A percentile compares a stretch with the other conserved stretches of the same genome.
These are phyloP conservation scores for Sclerotinia minor DNA, from an alignment of 2,329 filamentous ascomycete species.

Conservation along the genomic window DNA sequence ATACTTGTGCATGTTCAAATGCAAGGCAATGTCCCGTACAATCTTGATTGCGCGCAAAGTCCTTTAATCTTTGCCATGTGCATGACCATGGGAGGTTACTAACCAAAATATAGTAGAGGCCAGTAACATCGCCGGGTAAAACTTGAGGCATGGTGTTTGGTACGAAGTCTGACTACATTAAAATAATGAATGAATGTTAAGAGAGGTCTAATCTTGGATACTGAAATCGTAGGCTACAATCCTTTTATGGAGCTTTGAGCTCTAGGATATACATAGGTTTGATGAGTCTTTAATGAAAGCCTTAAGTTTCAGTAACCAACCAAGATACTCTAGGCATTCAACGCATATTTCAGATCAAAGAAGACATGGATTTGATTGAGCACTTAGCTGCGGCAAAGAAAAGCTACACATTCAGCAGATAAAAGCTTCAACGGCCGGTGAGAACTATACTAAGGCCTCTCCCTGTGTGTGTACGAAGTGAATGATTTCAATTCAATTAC, in stretches of 20 bases:
- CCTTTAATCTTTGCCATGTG: constrained; percentile 37
- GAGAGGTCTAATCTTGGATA: neutral
- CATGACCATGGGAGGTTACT: constrained; percentile 30
- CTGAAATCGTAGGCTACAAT: neutral
- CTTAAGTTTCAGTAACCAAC: neutral
- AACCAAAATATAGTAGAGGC: constrained; percentile 27
- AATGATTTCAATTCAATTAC: no score
- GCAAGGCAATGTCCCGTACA: constrained; percentile 29
- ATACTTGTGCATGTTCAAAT: constrained; percentile 36
- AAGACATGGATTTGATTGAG: neutral
- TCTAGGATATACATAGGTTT: neutral
- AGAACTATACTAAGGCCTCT: neutral
- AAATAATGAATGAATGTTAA: neutral
- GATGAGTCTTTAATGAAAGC: neutral
- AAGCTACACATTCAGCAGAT: neutral
- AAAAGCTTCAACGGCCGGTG: neutral
- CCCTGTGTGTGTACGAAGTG: no score
- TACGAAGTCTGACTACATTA: neutral
- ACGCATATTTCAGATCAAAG: neutral
- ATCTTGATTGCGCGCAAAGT: constrained; percentile 32
- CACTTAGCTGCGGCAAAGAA: neutral
- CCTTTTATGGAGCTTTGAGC: neutral
- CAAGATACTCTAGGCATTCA: constrained; percentile 1
- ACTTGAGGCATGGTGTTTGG: constrained; percentile 25
- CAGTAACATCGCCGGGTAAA: constrained; percentile 25